Evolutionary conservation across 169 alveolate species (phyloP), one percentile per base, ranked within the genome.

Genomic region (Plasmodium billcollinsi): DNA sequence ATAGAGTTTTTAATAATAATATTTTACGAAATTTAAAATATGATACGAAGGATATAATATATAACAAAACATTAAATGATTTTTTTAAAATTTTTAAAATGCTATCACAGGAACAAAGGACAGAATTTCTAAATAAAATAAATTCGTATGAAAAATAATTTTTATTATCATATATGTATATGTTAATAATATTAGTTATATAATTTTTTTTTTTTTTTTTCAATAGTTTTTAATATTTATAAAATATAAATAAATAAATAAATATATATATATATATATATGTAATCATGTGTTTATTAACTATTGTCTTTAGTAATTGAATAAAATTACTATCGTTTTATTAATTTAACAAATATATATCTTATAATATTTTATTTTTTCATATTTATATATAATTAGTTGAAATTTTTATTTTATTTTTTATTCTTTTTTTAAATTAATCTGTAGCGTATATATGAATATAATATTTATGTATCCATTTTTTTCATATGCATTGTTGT

Each of bases 81-180:
- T 45, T 83, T 70, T 71, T 39, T 56, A 70, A 49, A 33, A 56
- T 72, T 45, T 63, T 83, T 69, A 50, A 83, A 70, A 83, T 43
- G 5, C 47, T 83, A 49, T 39, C 91, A 6, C 15, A n/a, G 9
- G 45, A 54, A 45, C 75, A 70, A 52, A 67, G 50, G 59, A 69
- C 26, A 54, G 74, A 83, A 70, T 67, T 83, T 49, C 14, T 69
- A 58, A 83, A 72, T n/a, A 52, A 83, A 72, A 70, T 83, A 9
- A 83, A 43, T 70, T 83, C 91, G 0, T 52, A 70, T 18, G 15
- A 71, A 33, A 65, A 49, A 20, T 58, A 58, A 70, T 29, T 24
- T 11, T 56, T 54, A 54, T 56, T 43, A 39, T 39, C 56, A n/a
- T 39, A 39, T 50, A 18, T 18, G 52, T 50, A 21, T 11, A 47